A percentile compares a stretch with the other conserved stretches of the same genome.
These are phyloP conservation scores for Plicaturopsis crispa DNA, from an alignment of 768 basidiomycete genomes.

Conservation along the genomic window DNA sequence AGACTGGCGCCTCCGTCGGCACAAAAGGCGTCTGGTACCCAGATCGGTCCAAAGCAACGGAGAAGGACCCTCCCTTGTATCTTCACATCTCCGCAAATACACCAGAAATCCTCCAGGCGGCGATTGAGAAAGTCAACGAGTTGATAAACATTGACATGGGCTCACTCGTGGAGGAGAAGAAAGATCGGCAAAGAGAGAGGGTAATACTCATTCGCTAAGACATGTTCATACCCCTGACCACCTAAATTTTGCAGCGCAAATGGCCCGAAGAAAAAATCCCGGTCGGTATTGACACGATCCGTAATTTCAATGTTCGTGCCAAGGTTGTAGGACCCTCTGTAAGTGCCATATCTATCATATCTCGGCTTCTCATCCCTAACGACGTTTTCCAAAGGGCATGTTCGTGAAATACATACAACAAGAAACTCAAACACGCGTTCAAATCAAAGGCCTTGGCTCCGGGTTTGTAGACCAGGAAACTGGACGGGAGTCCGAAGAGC, in stretches of 20 bases:
- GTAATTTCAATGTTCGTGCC: conserved; percentile 96
- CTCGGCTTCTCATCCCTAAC: neutral
- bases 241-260: conserved; percentile 62
- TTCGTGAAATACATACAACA: conserved; percentile 98
- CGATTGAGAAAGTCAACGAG: conserved; percentile 67
- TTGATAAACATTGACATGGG: conserved; percentile 70
- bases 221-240: neutral
- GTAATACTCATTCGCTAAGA: conserved; percentile 25
- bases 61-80: conserved; percentile 90
- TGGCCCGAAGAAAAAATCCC: conserved; percentile 97
- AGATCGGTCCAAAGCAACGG: conserved; percentile 82
- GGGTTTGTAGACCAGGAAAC: conserved; percentile 94
- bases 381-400: conserved; percentile 55
- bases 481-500: conserved; percentile 79
- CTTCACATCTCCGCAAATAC: conserved; percentile 83
- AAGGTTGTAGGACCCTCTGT: conserved; percentile 96
- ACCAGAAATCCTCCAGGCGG: conserved; percentile 56
- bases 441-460: conserved; percentile 93
- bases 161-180: conserved; percentile 74
- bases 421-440: conserved; percentile 92
- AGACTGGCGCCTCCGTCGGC: conserved; percentile 87
- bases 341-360: conserved; percentile 16
- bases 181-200: conserved; percentile 57
- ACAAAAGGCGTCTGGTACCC: conserved; percentile 98
- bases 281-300: conserved; percentile 81